Evolutionary conservation across 1,284 basidiomycete species (phyloP).

Genomic region (Pyrrhoderma lamaoense): DNA sequence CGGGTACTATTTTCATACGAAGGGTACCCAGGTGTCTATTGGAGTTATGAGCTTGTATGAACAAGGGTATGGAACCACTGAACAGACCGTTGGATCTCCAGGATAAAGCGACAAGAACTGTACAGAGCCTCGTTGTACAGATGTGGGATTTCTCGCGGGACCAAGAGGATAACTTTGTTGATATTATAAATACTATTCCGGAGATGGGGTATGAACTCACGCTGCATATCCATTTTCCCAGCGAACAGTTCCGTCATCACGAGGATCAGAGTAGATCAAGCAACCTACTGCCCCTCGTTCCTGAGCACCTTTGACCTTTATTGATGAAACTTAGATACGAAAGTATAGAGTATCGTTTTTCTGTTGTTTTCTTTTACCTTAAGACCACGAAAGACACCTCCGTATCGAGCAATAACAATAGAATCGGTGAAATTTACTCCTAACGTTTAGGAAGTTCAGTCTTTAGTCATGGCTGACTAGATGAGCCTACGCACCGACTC

Average conservation of each 20-base stretch:
- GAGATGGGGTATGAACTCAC: constrained; percentile 24
- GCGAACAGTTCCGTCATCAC: constrained; percentile 81
- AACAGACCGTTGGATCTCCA: constrained; percentile 56
- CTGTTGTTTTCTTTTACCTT: constrained; percentile 44
- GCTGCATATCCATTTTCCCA: constrained; percentile 68
- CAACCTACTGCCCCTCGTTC: constrained; percentile 67
- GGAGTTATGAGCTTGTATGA: not conserved
- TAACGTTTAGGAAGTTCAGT: constrained; percentile 4
- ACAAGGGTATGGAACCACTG: not conserved
- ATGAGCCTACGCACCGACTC: constrained; percentile 8
- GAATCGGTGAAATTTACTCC: constrained; percentile 75
- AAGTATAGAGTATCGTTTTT: too few species aligned
- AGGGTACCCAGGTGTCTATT: constrained; percentile 72
- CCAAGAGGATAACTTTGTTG: constrained; percentile 60
- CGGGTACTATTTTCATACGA: constrained; percentile 81
- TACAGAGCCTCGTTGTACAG: constrained; percentile 84
- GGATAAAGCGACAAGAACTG: constrained; percentile 80
- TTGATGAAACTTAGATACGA: too few species aligned
- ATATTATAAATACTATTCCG: not conserved
- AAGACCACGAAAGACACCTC: constrained; percentile 75
- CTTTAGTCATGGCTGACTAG: not conserved
- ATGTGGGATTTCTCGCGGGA: constrained; percentile 78
- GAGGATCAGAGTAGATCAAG: constrained; percentile 84
- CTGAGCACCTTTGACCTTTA: constrained; percentile 73
- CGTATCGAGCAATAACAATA: constrained; percentile 81